Evolutionary conservation across 345 rosid species (phyloP), one percentile per base, ranked within the genome.

Genomic region (Noccaea caerulescens): DNA sequence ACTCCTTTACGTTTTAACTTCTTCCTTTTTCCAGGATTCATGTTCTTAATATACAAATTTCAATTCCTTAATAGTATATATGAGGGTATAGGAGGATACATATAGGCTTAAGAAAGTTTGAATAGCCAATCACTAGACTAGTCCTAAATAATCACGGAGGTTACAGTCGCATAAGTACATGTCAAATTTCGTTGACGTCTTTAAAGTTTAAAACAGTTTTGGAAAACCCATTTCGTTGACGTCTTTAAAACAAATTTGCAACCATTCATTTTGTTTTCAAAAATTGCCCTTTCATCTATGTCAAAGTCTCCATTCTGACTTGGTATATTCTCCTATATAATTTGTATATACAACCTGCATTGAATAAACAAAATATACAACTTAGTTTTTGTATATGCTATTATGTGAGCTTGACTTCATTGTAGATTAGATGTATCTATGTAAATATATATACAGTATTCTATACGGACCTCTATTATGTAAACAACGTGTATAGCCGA

Each of bases 401-500:
- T 3, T 20, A 27, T 27, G 3, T 27, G 11, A 59, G 68, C 59
- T 75, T 68, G 73, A 68, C 73, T 75, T 66, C 53, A 33, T 58
- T 42, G 18, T 49, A 55, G 6, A 62, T 56, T 57, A 30, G n/a
- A 58, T 57, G 44, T 57, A 20, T 39, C 5, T 11, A 9, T 42
- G 30, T 27, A 62, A 8, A 34, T 47, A 2, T 25, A 72, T 12
- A n/a, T 12, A n/a, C 32, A 57, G 8, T 23, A 51, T 4, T 47
- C 44, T 20, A 38, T 47, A 43, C 32, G 7, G 49, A 47, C 46
- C 70, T 76, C 74, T 75, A 75, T 68, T 75, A 76, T 75, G 57
- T 62, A 58, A 63, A 62, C 68, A 74, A 74, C 73, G 78, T 75
- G 78, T 44, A 10, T 68, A 67, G 78, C 73, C 62, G 73, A 67